Base-by-base conservation (phyloP, 2,329 filamentous ascomycete genomes). In the Phyllosticta ampelicida region DNA sequence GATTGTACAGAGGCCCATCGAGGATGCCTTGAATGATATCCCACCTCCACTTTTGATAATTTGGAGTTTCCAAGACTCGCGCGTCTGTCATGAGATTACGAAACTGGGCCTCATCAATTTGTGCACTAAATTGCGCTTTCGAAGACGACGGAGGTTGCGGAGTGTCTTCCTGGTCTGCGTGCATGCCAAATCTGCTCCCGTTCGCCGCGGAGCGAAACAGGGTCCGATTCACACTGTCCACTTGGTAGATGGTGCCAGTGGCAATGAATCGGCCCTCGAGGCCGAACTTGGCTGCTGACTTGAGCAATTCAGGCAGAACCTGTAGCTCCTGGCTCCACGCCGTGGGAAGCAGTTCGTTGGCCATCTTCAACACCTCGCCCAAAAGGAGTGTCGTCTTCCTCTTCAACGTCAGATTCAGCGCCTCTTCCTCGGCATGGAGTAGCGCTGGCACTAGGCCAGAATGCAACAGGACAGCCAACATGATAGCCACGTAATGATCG, bases 31-130 rank as follows among this genome's bases (percentile, higher is more conserved):
- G 81, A 49, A 99, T 90, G 44, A 95, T 78, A 61, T 95, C 90
- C 94, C 95, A 99, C 68, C 95, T 92, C 94, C 94, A 99, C 70
- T 99, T 99, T 48, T 84, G 79, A 67, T 88, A 96, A 65, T 95
- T 96, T 61, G 90, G 90, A 61, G 89, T 94, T 62, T 86, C 89
- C 51, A 97, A 77, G 1, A 99, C 90, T 57, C 90, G 85, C 3
- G 89, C 94, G 61, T 97, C 88, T 18, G 90, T 70, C 67, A 87
- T 80, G 26, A 83, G 74, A 57, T 78, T 78, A 49, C 83, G 77
- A 64, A 87, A 86, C 57, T 80, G 78, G 1, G 78, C 78, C 65
- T 86, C 83, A 62, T 87, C 84, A 74, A 86, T 81, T 23, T 80
- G 75, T 56, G 82, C 78, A 55, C 78, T 82, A 18, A 59, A 55